Percentiles rank a stretch among this genome's conserved stretches.
Conservation (phyloP, 176 grass and related monocot genomes). For the Zizania latifolia region DNA sequence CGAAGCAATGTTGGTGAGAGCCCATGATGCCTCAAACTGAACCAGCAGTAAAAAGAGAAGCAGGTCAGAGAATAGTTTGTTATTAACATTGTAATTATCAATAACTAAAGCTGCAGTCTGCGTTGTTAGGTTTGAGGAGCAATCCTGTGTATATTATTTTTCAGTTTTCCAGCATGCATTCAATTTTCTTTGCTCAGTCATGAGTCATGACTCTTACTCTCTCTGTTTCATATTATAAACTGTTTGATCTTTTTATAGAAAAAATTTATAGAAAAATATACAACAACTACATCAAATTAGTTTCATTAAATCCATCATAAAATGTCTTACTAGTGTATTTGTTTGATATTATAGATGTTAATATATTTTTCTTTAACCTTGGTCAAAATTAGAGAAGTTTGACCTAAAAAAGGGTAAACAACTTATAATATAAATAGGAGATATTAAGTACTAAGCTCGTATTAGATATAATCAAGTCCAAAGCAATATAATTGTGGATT, state of each 20-base stretch:
- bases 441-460: background rate
- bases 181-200: background rate
- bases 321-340: no score
- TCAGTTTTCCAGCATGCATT: background rate
- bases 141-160: background rate
- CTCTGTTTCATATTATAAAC: no score
- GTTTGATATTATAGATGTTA: no score
- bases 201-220: no score
- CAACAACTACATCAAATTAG: no score
- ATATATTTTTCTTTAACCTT: no score
- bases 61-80: background rate
- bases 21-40: conserved; percentile 71
- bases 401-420: no score
- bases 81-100: background rate
- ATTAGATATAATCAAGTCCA: background rate
- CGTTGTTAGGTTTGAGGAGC: background rate
- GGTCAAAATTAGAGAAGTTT: no score
- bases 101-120: background rate
- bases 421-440: no score
- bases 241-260: no score
- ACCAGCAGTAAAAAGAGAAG: conserved; percentile 1
- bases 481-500: conserved; percentile 2
- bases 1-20: conserved; percentile 51
- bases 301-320: no score
- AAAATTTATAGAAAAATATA: no score